These are phyloP conservation scores for Gonapodya prolifera DNA, from an alignment of 192 early-diverging fungal genomes.

Conservation along the genomic window DNA sequence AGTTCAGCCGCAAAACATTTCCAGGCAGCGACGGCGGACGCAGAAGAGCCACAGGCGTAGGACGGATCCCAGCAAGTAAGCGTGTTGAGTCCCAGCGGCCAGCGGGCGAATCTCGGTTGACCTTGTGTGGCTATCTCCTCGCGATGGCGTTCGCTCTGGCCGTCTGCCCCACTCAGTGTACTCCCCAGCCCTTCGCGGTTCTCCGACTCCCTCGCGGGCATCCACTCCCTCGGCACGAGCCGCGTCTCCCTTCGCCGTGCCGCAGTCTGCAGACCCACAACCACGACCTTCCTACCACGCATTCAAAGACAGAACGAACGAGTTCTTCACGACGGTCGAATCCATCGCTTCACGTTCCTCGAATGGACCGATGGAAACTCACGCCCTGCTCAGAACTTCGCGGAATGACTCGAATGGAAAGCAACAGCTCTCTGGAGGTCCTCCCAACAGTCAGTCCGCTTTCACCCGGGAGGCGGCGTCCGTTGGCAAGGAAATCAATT, in stretches of 20 bases:
- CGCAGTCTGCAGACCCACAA: neutral
- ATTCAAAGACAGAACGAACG: constrained; percentile 58
- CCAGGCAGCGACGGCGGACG: no score
- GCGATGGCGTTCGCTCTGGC: no score
- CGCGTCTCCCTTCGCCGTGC: neutral
- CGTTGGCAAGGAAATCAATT: constrained; percentile 80
- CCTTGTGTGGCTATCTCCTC: no score
- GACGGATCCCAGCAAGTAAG: no score
- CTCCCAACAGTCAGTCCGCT: constrained; percentile 34
- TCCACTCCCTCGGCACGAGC: neutral
- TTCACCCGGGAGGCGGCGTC: constrained; percentile 69
- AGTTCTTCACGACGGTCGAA: constrained; percentile 74
- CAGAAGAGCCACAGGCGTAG: no score
- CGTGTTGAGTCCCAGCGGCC: no score
- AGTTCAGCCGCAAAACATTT: no score
- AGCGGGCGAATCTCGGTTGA: no score
- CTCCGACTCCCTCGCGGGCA: neutral
- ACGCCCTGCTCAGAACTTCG: neutral
- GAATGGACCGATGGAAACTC: neutral
- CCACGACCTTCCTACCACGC: neutral
- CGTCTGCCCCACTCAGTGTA: no score
- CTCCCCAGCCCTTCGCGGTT: neutral
- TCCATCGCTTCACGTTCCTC: constrained; percentile 40
- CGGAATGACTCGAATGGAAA: neutral
- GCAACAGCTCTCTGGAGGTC: neutral